phyloP scores from a whole-genome alignment of 441 rosid species.

The Pelargonium australe region DNA sequence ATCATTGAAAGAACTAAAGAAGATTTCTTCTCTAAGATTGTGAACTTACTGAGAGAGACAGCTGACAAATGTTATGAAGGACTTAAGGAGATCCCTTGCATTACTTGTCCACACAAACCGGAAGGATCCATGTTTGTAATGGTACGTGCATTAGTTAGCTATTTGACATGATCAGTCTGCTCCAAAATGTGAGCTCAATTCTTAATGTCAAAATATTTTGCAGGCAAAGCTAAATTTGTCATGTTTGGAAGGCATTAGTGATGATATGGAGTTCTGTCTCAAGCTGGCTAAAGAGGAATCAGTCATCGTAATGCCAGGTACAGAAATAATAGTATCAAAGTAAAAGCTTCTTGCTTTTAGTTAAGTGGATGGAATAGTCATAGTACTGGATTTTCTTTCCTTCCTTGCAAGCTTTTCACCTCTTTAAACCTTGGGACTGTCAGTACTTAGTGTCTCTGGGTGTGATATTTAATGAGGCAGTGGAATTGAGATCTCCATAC shows the following conservation, averaged over 20 bases:
- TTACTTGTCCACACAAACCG: conserved; percentile 43
- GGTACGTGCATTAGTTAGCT: conserved; percentile 16
- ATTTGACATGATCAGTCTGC: neutral
- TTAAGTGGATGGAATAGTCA: too few species aligned
- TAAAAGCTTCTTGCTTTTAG: too few species aligned
- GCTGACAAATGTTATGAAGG: conserved; percentile 43
- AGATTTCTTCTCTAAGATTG: conserved; percentile 45
- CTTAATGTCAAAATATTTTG: neutral
- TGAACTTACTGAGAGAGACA: conserved; percentile 32
- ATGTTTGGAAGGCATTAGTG: conserved; percentile 26
- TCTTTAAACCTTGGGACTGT: too few species aligned
- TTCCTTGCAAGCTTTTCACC: too few species aligned
- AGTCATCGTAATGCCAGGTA: conserved; percentile 37
- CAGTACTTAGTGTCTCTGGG: too few species aligned
- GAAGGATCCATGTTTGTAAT: conserved; percentile 38
- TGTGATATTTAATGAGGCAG: too few species aligned
- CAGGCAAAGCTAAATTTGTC: conserved; percentile 35
- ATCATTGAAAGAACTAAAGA: conserved; percentile 54
- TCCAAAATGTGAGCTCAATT: neutral
- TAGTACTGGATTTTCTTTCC: too few species aligned
- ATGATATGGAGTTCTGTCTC: conserved; percentile 32
- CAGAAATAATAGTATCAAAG: neutral
- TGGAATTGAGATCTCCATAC: too few species aligned
- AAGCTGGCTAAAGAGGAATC: conserved; percentile 37
- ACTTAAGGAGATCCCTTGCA: conserved; percentile 47